Conservation (phyloP, 208 protist species). For the Trypanosoma brucei region DNA sequence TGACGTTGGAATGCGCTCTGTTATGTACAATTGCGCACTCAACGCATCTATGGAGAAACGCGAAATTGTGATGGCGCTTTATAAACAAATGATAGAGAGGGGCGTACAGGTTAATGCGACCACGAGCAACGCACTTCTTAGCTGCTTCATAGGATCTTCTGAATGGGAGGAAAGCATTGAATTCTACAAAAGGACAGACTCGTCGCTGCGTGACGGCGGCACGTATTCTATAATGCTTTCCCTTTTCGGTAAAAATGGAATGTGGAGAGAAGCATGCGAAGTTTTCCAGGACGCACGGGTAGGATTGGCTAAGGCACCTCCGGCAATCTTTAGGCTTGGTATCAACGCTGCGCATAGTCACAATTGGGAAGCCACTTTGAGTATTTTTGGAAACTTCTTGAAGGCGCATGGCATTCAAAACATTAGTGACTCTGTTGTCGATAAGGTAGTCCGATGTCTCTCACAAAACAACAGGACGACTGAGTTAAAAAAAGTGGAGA, state of each 20-base stretch:
- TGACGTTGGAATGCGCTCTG: slow-evolving; percentile 51
- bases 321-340: slow-evolving; percentile 57
- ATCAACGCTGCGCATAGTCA: slow-evolving; percentile 56
- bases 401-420: slow-evolving; percentile 47
- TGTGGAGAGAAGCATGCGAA: slow-evolving; percentile 53
- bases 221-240: slow-evolving; percentile 78
- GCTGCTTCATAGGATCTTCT: slow-evolving; percentile 49
- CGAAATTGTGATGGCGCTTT: slow-evolving; percentile 39
- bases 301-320: slow-evolving; percentile 38
- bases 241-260: slow-evolving; percentile 55
- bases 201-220: slow-evolving; percentile 49
- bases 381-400: slow-evolving; percentile 66
- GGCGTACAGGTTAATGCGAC: slow-evolving; percentile 59
- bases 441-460: slow-evolving; percentile 69
- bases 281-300: slow-evolving; percentile 53
- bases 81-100: slow-evolving; percentile 42
- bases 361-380: slow-evolving; percentile 61
- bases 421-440: slow-evolving; percentile 72
- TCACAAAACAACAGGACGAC: slow-evolving; percentile 53
- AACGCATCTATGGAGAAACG: slow-evolving; percentile 67
- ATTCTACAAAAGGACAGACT: slow-evolving; percentile 44
- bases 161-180: slow-evolving; percentile 52
- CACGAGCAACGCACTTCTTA: slow-evolving; percentile 78
- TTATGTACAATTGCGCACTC: slow-evolving; percentile 87
- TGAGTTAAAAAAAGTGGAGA: slow-evolving; percentile 73